Conservation (phyloP, 2,329 filamentous ascomycete genomes). For the Cercospora berteroae region DNA sequence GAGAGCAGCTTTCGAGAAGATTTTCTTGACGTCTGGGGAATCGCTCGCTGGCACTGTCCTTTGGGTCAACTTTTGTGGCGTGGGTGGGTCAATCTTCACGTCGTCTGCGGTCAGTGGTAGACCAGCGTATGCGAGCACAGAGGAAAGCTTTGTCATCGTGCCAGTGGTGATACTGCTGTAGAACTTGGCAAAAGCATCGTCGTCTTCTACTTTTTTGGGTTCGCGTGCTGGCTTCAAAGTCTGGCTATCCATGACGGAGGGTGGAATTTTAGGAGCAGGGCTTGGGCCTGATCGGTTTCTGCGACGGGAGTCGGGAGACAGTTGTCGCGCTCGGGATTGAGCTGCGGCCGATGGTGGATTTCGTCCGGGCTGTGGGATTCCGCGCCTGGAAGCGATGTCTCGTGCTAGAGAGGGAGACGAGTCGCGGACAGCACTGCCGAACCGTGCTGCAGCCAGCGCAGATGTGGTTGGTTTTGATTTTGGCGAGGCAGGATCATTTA, state of each 20-base stretch:
- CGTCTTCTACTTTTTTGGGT: conserved; percentile 30
- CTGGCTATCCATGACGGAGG: conserved; percentile 35
- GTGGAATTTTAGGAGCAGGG: conserved; percentile 29
- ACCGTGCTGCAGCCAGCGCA: conserved; percentile 27
- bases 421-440: conserved; percentile 32
- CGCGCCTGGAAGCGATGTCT: conserved; percentile 41
- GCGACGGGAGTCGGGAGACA: conserved; percentile 34
- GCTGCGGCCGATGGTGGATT: conserved; percentile 30
- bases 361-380: conserved; percentile 34
- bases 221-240: conserved; percentile 19
- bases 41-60: conserved; percentile 34
- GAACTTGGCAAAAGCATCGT: conserved; percentile 81
- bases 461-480: conserved; percentile 24
- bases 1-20: conserved; percentile 83
- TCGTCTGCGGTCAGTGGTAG: conserved; percentile 62
- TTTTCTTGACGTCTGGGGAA: conserved; percentile 70
- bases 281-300: conserved; percentile 14
- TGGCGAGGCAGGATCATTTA: conserved; percentile 1
- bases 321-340: conserved; percentile 32
- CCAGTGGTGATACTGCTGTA: conserved; percentile 82
- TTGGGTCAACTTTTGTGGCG: conserved; percentile 33
- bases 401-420: conserved; percentile 39
- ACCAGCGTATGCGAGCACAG: conserved; percentile 87
- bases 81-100: conserved; percentile 28
- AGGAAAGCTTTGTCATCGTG: conserved; percentile 83